Evolutionary conservation across 371 early-diverging fungal species (phyloP).

Genomic region (Mucor piriformis): DNA sequence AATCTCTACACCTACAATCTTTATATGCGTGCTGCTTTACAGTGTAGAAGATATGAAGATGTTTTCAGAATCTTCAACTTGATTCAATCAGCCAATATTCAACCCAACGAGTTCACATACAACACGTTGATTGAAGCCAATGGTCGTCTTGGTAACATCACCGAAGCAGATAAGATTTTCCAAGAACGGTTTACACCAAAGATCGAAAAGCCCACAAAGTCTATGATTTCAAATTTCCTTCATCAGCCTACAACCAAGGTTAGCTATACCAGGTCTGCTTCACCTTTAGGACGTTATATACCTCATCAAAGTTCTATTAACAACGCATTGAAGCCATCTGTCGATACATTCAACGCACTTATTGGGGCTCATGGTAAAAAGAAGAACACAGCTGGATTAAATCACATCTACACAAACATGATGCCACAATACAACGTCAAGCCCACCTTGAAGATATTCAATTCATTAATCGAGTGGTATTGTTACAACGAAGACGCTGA

Average conservation of each 20-base stretch:
- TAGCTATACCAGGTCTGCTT: conserved; percentile 2
- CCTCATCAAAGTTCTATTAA: conserved; percentile 2
- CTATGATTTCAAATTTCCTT: conserved; percentile 8
- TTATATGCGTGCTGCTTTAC: conserved; percentile 45
- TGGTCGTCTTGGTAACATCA: conserved; percentile 36
- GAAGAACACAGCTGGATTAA: conserved; percentile 31
- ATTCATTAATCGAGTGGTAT: conserved; percentile 46
- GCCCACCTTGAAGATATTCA: conserved; percentile 32
- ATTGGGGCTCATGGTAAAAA: conserved; percentile 46
- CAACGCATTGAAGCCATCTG: conserved; percentile 22
- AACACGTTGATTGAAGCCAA: conserved; percentile 46
- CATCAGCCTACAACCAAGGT: conserved; percentile 3
- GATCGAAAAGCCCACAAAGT: not conserved
- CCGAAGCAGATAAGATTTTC: conserved; percentile 39
- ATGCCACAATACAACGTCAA: conserved; percentile 34
- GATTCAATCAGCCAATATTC: conserved; percentile 24
- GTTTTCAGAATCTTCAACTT: conserved; percentile 29
- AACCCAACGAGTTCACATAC: conserved; percentile 40
- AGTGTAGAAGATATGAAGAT: conserved; percentile 24
- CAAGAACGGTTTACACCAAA: conserved; percentile 20
- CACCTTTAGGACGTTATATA: conserved; percentile 19
- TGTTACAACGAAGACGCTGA: conserved; percentile 36
- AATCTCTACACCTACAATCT: conserved; percentile 40
- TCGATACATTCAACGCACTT: conserved; percentile 39
- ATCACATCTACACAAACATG: conserved; percentile 39